Conservation (phyloP, 2,329 filamentous ascomycete genomes). For the Biscogniauxia sp. region DNA sequence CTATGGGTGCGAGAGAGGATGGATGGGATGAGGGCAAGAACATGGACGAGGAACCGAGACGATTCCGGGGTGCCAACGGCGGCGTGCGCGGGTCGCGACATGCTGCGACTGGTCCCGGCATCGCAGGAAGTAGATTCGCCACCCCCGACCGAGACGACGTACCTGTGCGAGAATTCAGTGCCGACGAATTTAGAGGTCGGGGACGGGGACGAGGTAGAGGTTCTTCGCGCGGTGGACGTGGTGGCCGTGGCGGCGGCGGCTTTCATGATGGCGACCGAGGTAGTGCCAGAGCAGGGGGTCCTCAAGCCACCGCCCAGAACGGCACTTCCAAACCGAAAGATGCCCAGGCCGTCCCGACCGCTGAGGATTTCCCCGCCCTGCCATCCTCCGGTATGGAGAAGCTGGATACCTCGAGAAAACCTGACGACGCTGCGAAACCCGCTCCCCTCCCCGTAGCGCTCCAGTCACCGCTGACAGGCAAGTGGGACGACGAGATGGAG, state of each 20-base stretch:
- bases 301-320: conserved; percentile 10
- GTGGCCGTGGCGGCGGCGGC: conserved; percentile 31
- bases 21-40: conserved; percentile 61
- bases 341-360: conserved; percentile 31
- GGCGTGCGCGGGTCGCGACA: conserved; percentile 39
- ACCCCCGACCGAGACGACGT: conserved; percentile 30
- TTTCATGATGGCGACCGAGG: conserved; percentile 23
- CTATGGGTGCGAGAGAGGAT: conserved; percentile 51
- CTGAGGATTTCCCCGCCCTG: conserved; percentile 42
- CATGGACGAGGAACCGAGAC: conserved; percentile 38
- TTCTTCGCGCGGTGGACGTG: conserved; percentile 24
- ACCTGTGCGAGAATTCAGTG: conserved; percentile 23
- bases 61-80: conserved; percentile 40
- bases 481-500: conserved; percentile 61
- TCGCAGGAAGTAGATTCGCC: conserved; percentile 44
- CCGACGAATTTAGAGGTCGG: conserved; percentile 34
- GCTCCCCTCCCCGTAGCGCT: conserved; percentile 30
- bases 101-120: conserved; percentile 24
- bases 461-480: conserved; percentile 39
- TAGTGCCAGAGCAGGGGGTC: conserved; percentile 1
- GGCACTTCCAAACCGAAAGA: conserved; percentile 20
- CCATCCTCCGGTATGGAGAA: conserved; percentile 30
- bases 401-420: conserved; percentile 25
- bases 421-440: conserved; percentile 11
- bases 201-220: conserved; percentile 34